Base-by-base conservation (phyloP, 345 rosid genomes). In the Syzygium aromaticum region DNA sequence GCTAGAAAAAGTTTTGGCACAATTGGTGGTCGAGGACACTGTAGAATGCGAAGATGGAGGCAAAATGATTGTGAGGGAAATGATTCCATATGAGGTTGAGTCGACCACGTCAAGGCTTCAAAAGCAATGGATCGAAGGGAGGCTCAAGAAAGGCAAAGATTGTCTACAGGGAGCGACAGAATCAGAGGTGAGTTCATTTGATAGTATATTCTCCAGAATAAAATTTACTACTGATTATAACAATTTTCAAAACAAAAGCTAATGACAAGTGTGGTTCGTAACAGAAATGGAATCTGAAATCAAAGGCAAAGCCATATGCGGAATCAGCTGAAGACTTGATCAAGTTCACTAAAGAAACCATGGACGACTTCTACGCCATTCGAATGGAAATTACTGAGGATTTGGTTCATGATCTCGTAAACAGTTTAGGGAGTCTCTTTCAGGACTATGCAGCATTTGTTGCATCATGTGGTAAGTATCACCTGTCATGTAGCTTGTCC, bases 221-320 rank as follows among this genome's bases (percentile, higher is more conserved):
- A 95, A 40, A 93, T 90, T 86, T 95, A 19, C 93, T 67, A 90
- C 93, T 40, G 96, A 94, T 89, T 97, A 94, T 86, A 25, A 52
- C 30, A 67, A 33, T 67, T 86, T 64, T n/a, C 33, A 22, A 67
- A 30, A 1, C 25, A 52, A 40, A 14, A 22, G 21, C 27, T 52
- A 57, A 87, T 59, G 88, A 82, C 17, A 23, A 49, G 11, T n/a
- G 54, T 51, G 56, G 43, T 56, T 52, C 1, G 5, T 77, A 88
- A 84, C 90, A 98, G 99, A 95, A 99, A 23, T 98, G 99, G 99
- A 96, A 95, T 90, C 97, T 97, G 0, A 96, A 94, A 89, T 95
- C 98, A 46, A 95, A 96, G 92, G 93, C 94, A 5, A 98, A 98
- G 86, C 98, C 98, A 6, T 94, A 96, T 53, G 94, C 95, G 15